Conservation (phyloP, 371 early-diverging fungal genomes). For the Rhizopus delemar region DNA sequence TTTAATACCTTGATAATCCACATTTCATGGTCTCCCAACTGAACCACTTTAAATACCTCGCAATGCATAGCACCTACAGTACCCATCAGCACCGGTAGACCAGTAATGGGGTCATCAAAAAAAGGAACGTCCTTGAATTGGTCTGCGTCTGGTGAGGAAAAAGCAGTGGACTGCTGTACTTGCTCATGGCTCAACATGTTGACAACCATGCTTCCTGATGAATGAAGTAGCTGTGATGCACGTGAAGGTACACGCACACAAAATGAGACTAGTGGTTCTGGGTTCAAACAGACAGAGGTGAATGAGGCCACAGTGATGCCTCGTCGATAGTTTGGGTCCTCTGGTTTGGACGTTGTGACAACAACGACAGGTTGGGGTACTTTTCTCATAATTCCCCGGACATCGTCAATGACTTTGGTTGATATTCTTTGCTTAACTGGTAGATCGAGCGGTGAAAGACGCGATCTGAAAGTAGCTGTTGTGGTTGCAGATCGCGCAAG, state of each 20-base stretch:
- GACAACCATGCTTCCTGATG: constrained; percentile 61
- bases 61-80: constrained; percentile 70
- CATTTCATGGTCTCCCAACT: constrained; percentile 69
- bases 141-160: constrained; percentile 61
- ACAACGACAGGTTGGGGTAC: constrained; percentile 69
- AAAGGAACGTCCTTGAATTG: constrained; percentile 58
- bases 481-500: neutral
- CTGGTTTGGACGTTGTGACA: constrained; percentile 53
- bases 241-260: constrained; percentile 67
- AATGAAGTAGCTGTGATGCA: constrained; percentile 57
- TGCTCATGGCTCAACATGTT: constrained; percentile 63
- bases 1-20: constrained; percentile 65
- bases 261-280: constrained; percentile 66
- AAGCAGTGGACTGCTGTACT: constrained; percentile 61
- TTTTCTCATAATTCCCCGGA: constrained; percentile 63
- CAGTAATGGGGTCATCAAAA: constrained; percentile 53
- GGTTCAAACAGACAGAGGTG: constrained; percentile 68
- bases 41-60: constrained; percentile 43
- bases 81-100: constrained; percentile 60
- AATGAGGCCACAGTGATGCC: constrained; percentile 74
- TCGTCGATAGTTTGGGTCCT: constrained; percentile 44
- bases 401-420: constrained; percentile 37
- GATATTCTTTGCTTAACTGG: neutral
- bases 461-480: neutral
- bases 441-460: neutral